Conservation (phyloP, 2,329 filamentous ascomycete species). For the Thermoascus crustaceus region DNA sequence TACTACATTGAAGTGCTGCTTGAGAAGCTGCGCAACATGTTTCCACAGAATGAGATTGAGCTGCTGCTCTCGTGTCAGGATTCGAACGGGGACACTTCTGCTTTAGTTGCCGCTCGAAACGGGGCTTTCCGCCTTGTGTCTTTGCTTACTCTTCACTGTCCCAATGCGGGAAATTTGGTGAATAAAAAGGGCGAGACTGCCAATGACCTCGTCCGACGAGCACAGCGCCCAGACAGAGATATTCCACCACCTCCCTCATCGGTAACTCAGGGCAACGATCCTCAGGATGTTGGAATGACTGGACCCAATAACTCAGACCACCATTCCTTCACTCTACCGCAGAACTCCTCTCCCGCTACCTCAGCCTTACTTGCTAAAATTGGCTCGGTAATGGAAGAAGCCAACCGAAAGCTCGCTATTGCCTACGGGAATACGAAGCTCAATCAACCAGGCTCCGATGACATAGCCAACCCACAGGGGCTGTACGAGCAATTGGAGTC, state of each 20-base stretch:
- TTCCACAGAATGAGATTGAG: constrained; percentile 68
- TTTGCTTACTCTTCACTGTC: constrained; percentile 64
- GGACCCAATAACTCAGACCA: constrained; percentile 21
- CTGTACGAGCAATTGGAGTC: constrained; percentile 35
- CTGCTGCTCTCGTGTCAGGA: constrained; percentile 75
- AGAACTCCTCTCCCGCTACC: constrained; percentile 53
- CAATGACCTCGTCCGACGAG: constrained; percentile 68
- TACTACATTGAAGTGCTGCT: constrained; percentile 92
- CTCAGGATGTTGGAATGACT: constrained; percentile 21
- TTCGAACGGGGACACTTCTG: constrained; percentile 81
- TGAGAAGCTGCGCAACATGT: constrained; percentile 72
- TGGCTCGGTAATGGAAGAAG: constrained; percentile 60
- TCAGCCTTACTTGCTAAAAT: constrained; percentile 63
- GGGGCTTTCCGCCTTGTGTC: constrained; percentile 68
- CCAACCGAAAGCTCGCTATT: constrained; percentile 59
- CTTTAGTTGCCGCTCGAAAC: constrained; percentile 78
- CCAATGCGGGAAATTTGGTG: constrained; percentile 65
- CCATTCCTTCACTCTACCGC: constrained; percentile 21
- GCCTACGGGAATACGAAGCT: constrained; percentile 54
- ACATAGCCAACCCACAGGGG: constrained; percentile 34
- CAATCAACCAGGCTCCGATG: constrained; percentile 45
- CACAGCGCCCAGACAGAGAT: constrained; percentile 61
- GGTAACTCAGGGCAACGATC: constrained; percentile 33
- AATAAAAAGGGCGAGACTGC: constrained; percentile 78
- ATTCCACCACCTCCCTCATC: constrained; percentile 66